phyloP scores from a whole-genome alignment of 768 basidiomycete genomes.

The Mycena crocata region DNA sequence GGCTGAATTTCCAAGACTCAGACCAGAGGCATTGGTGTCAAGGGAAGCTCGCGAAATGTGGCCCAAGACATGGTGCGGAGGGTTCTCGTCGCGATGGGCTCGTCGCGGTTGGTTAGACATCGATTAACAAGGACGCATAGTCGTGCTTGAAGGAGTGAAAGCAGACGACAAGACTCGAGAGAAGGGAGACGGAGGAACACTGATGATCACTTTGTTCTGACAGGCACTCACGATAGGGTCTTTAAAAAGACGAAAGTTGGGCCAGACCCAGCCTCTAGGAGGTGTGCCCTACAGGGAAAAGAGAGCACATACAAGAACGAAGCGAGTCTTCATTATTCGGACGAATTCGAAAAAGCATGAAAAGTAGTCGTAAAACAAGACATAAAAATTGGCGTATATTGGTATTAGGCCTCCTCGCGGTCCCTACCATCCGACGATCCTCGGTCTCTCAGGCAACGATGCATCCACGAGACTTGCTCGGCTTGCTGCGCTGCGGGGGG shows the following conservation, averaged over 20 bases:
- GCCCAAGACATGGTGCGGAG: no score
- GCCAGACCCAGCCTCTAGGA: background rate
- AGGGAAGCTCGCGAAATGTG: constrained; percentile 56
- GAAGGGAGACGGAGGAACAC: background rate
- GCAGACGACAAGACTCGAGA: constrained; percentile 9
- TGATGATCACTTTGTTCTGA: background rate
- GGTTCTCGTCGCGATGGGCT: constrained; percentile 29
- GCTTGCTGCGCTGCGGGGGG: constrained; percentile 64
- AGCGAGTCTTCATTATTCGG: constrained; percentile 6
- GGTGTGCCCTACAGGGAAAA: background rate
- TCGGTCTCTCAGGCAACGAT: constrained; percentile 74
- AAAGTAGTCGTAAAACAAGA: constrained; percentile 55
- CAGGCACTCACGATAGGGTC: background rate
- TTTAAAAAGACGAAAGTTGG: background rate
- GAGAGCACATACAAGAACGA: background rate
- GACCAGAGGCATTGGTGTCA: constrained; percentile 65
- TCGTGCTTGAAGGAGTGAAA: constrained; percentile 22
- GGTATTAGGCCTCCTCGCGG: constrained; percentile 46
- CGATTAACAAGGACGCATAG: constrained; percentile 29
- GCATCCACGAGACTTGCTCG: constrained; percentile 57
- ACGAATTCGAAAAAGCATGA: constrained; percentile 21
- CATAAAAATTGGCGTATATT: constrained; percentile 73
- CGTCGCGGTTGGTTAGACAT: constrained; percentile 18
- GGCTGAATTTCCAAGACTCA: constrained; percentile 66
- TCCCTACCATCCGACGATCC: constrained; percentile 37